A percentile compares a stretch with the other conserved stretches of the same genome.
Conservation (phyloP, 208 protist species). For the Trypanosoma boissoni region DNA sequence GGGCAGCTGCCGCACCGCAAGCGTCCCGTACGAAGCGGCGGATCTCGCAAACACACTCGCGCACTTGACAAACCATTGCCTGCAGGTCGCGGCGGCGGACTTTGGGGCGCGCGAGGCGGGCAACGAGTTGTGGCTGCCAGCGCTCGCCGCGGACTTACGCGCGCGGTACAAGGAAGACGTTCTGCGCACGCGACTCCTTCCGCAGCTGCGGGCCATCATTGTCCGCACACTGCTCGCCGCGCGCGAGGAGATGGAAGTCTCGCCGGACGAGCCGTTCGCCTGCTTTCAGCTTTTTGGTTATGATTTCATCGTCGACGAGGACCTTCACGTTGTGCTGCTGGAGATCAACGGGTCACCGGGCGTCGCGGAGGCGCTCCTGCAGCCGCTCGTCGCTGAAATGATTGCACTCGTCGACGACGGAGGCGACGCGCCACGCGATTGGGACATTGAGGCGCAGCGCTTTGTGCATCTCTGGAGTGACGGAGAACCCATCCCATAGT, state of each 20-base stretch:
- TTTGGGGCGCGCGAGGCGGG: slow-evolving; percentile 78
- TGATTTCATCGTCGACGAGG: slow-evolving; percentile 82
- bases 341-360: slow-evolving; percentile 91
- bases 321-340: slow-evolving; percentile 64
- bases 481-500: slow-evolving; percentile 49
- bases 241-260: slow-evolving; percentile 45
- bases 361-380: slow-evolving; percentile 64
- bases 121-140: slow-evolving; percentile 88
- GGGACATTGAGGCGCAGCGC: slow-evolving; percentile 47
- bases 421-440: slow-evolving; percentile 26
- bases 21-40: slow-evolving; percentile 45
- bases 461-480: slow-evolving; percentile 73
- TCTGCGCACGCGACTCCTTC: slow-evolving; percentile 46
- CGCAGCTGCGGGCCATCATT: slow-evolving; percentile 66
- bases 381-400: slow-evolving; percentile 49
- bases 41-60: slow-evolving; percentile 41
- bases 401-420: slow-evolving; percentile 33
- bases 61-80: slow-evolving; percentile 91
- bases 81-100: slow-evolving; percentile 48
- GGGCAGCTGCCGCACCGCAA: slow-evolving; percentile 81
- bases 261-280: slow-evolving; percentile 48
- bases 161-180: slow-evolving; percentile 37
- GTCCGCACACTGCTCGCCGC: slow-evolving; percentile 65
- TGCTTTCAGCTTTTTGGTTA: slow-evolving; percentile 92
- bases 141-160: slow-evolving; percentile 53